Conservation (phyloP, 352 stramenopile species). For the Poterioochromonas sp. region DNA sequence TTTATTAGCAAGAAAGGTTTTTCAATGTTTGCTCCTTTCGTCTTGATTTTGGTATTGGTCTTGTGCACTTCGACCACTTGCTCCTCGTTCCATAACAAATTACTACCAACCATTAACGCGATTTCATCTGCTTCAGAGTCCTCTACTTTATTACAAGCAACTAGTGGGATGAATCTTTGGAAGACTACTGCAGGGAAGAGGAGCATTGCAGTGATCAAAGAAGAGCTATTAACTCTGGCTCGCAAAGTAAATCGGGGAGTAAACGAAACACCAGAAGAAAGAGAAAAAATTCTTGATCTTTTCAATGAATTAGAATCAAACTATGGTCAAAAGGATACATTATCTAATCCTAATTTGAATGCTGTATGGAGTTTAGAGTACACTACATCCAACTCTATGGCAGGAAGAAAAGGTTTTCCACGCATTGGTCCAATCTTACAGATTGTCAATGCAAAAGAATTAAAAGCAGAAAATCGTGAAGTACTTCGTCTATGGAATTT, state of each 20-base stretch:
- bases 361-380: constrained; percentile 22
- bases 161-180: no score
- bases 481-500: not conserved
- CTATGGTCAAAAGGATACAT: not conserved
- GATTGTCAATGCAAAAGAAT: not conserved
- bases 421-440: constrained; percentile 16
- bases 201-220: no score
- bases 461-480: constrained; percentile 1
- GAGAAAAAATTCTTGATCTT: not conserved
- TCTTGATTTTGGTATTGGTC: no score
- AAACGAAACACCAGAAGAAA: not conserved
- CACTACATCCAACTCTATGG: not conserved
- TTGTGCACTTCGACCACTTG: no score
- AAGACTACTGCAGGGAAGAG: no score
- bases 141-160: no score
- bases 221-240: not conserved
- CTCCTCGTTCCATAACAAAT: no score
- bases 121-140: no score
- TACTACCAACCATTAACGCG: no score
- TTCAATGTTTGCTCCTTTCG: no score
- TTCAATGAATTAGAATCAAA: constrained; percentile 7
- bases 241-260: not conserved
- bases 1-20: no score
- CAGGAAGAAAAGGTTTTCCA: not conserved
- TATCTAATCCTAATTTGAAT: not conserved